Evolutionary conservation across 495 filamentous ascomycete species (phyloP).

Genomic region (Hapsidospora chrysogenum): DNA sequence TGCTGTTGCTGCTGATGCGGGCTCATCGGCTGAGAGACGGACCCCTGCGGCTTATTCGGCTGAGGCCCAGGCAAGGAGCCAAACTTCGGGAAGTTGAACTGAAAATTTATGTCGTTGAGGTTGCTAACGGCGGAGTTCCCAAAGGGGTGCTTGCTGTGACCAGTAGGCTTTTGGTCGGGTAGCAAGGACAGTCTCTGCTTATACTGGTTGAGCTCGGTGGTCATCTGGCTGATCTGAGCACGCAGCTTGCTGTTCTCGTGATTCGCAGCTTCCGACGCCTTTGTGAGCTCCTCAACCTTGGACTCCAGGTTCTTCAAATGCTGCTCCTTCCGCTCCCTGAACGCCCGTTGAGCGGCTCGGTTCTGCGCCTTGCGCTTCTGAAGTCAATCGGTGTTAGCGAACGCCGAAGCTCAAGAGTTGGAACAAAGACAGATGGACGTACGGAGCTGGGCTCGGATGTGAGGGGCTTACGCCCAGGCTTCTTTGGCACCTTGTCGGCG

Average conservation of each 20-base stretch:
- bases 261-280: slow-evolving; percentile 63
- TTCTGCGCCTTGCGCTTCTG: slow-evolving; percentile 99
- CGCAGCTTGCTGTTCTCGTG: slow-evolving; percentile 76
- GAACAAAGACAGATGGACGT: no score
- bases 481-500: slow-evolving; percentile 66
- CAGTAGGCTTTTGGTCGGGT: slow-evolving; percentile 5
- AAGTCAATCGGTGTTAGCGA: not conserved
- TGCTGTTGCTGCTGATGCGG: slow-evolving; percentile 11
- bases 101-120: slow-evolving; percentile 56
- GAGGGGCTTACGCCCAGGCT: slow-evolving; percentile 89
- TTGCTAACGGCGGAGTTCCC: slow-evolving; percentile 40
- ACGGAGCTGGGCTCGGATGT: slow-evolving; percentile 93
- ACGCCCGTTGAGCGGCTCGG: slow-evolving; percentile 87
- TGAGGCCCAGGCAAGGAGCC: slow-evolving; percentile 54
- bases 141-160: slow-evolving; percentile 14
- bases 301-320: slow-evolving; percentile 91
- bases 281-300: slow-evolving; percentile 86
- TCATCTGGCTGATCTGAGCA: slow-evolving; percentile 73
- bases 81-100: slow-evolving; percentile 87
- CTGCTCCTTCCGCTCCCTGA: slow-evolving; percentile 95
- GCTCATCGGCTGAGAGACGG: slow-evolving; percentile 12
- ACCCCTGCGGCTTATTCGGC: slow-evolving; percentile 24
- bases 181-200: slow-evolving; percentile 63
- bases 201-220: slow-evolving; percentile 75
- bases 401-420: no score